Conservation (phyloP, 1,284 basidiomycete species). For the Ceratobasidium theobromae region DNA sequence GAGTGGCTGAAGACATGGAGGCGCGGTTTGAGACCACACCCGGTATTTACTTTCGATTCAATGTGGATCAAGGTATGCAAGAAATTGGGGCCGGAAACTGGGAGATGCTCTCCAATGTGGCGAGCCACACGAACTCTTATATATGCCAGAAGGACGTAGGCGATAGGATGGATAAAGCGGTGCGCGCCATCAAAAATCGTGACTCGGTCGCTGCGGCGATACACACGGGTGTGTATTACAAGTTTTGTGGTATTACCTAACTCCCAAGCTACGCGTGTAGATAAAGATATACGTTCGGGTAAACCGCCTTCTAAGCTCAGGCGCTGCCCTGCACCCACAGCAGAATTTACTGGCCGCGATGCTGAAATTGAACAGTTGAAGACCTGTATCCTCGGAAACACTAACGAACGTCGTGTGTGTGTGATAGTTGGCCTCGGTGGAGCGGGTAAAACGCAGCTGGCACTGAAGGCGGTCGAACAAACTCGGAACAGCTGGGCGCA, state of each 20-base stretch:
- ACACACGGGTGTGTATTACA: too few species aligned
- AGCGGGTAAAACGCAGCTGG: neutral
- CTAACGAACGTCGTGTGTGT: constrained; percentile 1
- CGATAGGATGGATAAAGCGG: too few species aligned
- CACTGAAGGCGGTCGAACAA: neutral
- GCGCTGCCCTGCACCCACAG: neutral
- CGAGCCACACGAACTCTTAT: neutral
- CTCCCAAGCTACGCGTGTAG: too few species aligned
- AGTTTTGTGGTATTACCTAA: too few species aligned
- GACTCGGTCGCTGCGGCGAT: too few species aligned
- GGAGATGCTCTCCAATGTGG: neutral
- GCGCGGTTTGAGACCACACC: neutral
- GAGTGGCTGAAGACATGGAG: neutral
- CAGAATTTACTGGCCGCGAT: neutral
- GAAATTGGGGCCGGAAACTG: neutral
- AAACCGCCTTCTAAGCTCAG: neutral
- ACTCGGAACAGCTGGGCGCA: neutral
- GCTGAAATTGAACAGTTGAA: neutral
- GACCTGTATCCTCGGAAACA: neutral
- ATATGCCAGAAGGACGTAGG: neutral
- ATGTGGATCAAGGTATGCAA: neutral
- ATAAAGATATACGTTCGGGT: too few species aligned
- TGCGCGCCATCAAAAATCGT: too few species aligned
- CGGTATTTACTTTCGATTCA: constrained; percentile 3
- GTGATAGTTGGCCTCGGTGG: constrained; percentile 3